Base-by-base conservation (phyloP, 108 stramenopile genomes). In the Cylindrotheca closterium region DNA sequence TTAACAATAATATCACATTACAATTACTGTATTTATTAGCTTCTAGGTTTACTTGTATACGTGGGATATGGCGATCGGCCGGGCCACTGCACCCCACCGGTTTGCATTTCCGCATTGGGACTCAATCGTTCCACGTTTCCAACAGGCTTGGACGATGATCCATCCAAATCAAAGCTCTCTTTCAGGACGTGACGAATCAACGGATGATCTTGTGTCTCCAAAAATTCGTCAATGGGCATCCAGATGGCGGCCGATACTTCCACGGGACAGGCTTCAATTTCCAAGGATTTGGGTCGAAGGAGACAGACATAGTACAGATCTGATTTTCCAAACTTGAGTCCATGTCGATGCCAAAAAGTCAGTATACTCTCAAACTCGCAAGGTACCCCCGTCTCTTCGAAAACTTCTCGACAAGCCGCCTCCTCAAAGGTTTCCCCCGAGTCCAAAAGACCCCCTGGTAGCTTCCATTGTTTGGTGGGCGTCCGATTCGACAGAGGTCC, bases 351-450 rank as follows among this genome's bases (percentile, higher is more conserved):
- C 47, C 89, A 67, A 31, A 90, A 77, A 18, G 77, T 78, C 17
- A 90, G 51, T 0, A 90, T 67, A 47, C 69, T 74, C 8, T 46
- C 24, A 54, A 85, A 87, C 0, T 55, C 45, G 30, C 70, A 69
- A 24, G 34, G 28, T 19, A 91, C 75, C 2, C 89, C 89, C 4
- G 89, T 91, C 56, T 91, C 89, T 69, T 91, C 89, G 28, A 50
- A 54, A 0, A 87, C 86, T 66, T 91, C 89, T 1, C 89, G 65
- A 24, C 67, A 51, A 3, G 69, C 85, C 2, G 81, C 86, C 18
- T 70, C 75, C 51, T 75, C 74, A 19, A 91, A 32, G 5, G 62
- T 29, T 68, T 91, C 89, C 7, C 83, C 86, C 25, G 79, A 47
- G 30, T 91, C 89, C 0, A 63, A 58, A 22, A 86, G 47, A 2